Evolutionary conservation across 129 eudicot genomes (phyloP).

Genomic region (sunflower (Helianthus annuus)): DNA sequence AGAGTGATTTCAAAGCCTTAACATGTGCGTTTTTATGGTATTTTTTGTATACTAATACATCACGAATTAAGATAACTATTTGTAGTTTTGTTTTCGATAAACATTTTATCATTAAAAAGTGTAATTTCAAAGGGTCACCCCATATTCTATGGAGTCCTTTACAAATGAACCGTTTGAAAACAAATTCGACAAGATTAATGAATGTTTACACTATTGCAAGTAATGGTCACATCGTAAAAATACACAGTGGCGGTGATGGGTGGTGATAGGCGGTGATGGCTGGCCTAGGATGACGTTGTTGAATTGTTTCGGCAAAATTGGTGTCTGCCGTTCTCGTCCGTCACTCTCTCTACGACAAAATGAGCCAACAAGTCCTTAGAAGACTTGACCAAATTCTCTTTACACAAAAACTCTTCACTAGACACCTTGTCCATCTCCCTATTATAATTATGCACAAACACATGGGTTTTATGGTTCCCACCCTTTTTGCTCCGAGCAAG

Average conservation of each 20-base stretch:
- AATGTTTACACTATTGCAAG: slow-evolving; percentile 5
- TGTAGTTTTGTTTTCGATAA: slow-evolving; percentile 15
- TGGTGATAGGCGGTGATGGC: background rate
- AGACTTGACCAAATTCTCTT: slow-evolving; percentile 84
- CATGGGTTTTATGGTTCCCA: slow-evolving; percentile 71
- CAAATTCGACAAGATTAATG: slow-evolving; percentile 2
- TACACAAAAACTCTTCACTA: slow-evolving; percentile 90
- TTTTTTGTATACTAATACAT: slow-evolving; percentile 16
- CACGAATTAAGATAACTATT: slow-evolving; percentile 1
- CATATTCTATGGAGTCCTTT: slow-evolving; percentile 18
- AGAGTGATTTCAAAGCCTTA: slow-evolving; percentile 18
- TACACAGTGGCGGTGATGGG: background rate
- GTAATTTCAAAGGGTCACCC: slow-evolving; percentile 7
- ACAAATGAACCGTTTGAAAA: slow-evolving; percentile 1
- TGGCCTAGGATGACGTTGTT: slow-evolving; percentile 18
- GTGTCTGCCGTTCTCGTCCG: slow-evolving; percentile 25
- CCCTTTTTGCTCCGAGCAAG: slow-evolving; percentile 90
- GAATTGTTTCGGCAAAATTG: slow-evolving; percentile 63
- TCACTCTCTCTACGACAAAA: slow-evolving; percentile 83
- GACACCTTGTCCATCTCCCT: slow-evolving; percentile 73
- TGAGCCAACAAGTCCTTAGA: slow-evolving; percentile 76
- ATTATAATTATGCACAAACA: slow-evolving; percentile 81
- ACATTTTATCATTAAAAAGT: background rate
- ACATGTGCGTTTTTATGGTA: background rate
- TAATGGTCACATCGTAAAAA: background rate